Base-by-base conservation (phyloP, 2,329 filamentous ascomycete species). In the Fusarium praegraminearum region DNA sequence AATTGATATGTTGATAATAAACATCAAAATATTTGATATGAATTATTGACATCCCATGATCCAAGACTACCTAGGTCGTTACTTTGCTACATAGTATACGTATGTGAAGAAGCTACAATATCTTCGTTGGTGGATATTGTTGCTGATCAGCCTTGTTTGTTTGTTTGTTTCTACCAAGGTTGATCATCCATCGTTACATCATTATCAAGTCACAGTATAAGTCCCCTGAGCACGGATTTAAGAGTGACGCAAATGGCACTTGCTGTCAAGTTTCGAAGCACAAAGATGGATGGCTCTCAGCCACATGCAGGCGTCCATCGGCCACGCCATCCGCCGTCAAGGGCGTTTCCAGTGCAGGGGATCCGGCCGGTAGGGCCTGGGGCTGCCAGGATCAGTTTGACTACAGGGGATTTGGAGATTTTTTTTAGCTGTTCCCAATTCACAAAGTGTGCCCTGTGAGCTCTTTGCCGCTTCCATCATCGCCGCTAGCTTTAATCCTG, bases 401-500 rank as follows among this genome's bases (percentile, higher is more conserved):
- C 18, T 70, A 61, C 54, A 68, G 54, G 67, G 67, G 24, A 20
- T 52, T 30, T 52, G 33, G 35, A 41, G 49, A 26, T 47, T n/a
- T 55, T 55, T 22, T 53, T 49, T 35, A 51, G 50, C 33, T 56
- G 46, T n/a, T 57, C 45, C 41, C 59, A 56, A 56, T 55, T 65
- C 46, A 33, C 32, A 59, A 50, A 51, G 33, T 55, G 67, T 66
- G 55, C 67, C 55, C 61, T 55, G 41, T 62, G 52, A 43, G 51
- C 51, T 47, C 22, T 20, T 47, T 68, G 70, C 63, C 65, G 70
- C 71, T 70, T 74, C 72, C 65, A 75, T 71, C 68, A 74, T 73
- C 45, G 71, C 67, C 53, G 62, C 71, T 74, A 75, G 59, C 56
- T 68, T 58, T 65, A 63, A 59, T 64, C 57, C 30, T 60, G 33